Evolutionary conservation across 1,139 yeast genomes (phyloP), one percentile per base, ranked within the genome.

Genomic region (Kluyveromyces sp.): DNA sequence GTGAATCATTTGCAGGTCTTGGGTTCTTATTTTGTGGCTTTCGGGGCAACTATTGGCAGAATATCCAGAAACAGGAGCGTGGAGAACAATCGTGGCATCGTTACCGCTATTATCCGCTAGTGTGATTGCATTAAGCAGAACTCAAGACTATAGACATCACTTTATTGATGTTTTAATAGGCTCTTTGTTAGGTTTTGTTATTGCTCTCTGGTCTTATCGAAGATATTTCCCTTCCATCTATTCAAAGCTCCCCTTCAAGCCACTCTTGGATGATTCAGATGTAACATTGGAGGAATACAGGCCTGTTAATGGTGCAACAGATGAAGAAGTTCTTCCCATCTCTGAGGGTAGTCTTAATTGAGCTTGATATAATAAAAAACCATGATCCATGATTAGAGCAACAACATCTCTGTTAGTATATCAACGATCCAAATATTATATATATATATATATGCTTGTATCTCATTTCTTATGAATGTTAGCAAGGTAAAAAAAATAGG

Each of bases 121-220:
- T 1, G 64, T 79, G 43, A 80, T 84, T 54, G 89, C 90, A 0
- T 66, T 83, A 45, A 77, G 85, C 42, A 72, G 94, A 55, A 81
- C 89, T 2, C 81, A 82, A 58, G 95, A 85, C 64, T 85, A 84
- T 62, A 74, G 90, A 63, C 94, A 84, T 59, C 90, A 83, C 62
- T 83, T 82, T 54, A 69, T 80, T 8, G 95, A 85, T 63, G 78
- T 85, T 2, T 51, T 80, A 0, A 57, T 78, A 31, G 95, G 94
- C 1, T 71, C 81, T 39, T 28, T 67, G 1, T 57, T 84, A 5
- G 94, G 92, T 2, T 57, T 63, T 25, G 39, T 61, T 2, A 56
- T 68, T 31, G 78, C 79, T 0, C 59, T 64, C 50, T 70, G 70
- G 54, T 50, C 70, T 3, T 80, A 79, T 55, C 66, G 69, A 48